phyloP scores from a whole-genome alignment of 2,329 filamentous ascomycete species.

The Calonectria honghensis region DNA sequence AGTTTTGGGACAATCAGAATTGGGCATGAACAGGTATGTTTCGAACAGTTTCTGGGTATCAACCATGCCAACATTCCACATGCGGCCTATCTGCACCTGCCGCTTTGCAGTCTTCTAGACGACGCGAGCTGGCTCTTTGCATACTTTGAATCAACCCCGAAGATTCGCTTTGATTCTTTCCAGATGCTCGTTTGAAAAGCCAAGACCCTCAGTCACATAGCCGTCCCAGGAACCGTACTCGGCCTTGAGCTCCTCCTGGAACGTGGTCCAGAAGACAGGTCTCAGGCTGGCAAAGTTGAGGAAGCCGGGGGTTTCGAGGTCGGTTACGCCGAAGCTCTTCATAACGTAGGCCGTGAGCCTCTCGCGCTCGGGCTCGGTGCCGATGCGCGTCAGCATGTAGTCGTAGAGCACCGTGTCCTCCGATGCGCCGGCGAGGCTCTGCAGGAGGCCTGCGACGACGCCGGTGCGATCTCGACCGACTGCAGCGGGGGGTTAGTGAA shows the following conservation, averaged over 20 bases:
- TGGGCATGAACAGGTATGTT: background rate
- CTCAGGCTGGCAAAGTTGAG: conserved; percentile 67
- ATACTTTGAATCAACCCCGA: conserved; percentile 27
- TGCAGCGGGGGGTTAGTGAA: conserved; percentile 47
- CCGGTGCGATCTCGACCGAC: conserved; percentile 74
- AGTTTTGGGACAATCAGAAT: background rate
- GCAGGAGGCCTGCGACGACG: conserved; percentile 69
- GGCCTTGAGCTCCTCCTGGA: conserved; percentile 64
- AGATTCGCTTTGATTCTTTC: conserved; percentile 69
- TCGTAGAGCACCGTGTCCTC: conserved; percentile 66
- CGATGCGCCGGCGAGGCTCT: conserved; percentile 68
- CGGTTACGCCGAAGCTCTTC: conserved; percentile 59
- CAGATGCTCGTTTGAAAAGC: conserved; percentile 68
- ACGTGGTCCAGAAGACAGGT: conserved; percentile 66
- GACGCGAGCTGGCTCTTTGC: background rate
- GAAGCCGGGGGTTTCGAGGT: conserved; percentile 68
- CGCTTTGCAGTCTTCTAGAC: background rate
- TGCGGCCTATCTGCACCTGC: background rate
- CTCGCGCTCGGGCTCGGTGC: conserved; percentile 70
- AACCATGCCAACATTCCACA: background rate
- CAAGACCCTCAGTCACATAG: conserved; percentile 67
- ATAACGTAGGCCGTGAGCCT: conserved; percentile 66
- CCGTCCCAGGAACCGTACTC: conserved; percentile 70
- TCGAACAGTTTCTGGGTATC: background rate
- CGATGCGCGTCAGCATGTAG: conserved; percentile 73